Percentiles rank a stretch among this genome's conserved stretches.
Evolutionary conservation across 1,284 basidiomycete genomes (phyloP).

Genomic region (Ganoderma resinaceum): DNA sequence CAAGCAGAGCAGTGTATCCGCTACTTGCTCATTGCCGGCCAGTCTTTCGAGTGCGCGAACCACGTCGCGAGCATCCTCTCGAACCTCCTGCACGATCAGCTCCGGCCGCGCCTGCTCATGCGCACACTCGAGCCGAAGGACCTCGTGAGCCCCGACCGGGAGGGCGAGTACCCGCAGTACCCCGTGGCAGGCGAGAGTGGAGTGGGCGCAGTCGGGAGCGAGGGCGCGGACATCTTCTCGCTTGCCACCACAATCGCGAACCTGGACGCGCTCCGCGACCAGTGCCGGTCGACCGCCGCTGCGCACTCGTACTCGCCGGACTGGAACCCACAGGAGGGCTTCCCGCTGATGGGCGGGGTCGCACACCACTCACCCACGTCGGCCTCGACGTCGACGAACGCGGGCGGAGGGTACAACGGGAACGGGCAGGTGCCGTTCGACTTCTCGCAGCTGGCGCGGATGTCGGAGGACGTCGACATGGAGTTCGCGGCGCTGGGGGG

Average conservation of each 20-base stretch:
- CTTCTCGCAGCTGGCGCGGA: slow-evolving; percentile 10
- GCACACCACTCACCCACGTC: not conserved
- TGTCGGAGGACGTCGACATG: slow-evolving; percentile 33
- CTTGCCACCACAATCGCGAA: slow-evolving; percentile 27
- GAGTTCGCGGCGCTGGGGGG: slow-evolving; percentile 32
- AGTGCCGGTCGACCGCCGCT: slow-evolving; percentile 25
- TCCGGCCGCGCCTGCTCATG: slow-evolving; percentile 39
- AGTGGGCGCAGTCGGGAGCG: slow-evolving; percentile 11
- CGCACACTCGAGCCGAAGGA: slow-evolving; percentile 37
- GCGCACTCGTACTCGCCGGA: slow-evolving; percentile 21
- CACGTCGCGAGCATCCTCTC: slow-evolving; percentile 53
- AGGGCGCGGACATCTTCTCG: slow-evolving; percentile 25
- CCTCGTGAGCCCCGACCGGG: slow-evolving; percentile 23
- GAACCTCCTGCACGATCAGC: slow-evolving; percentile 42
- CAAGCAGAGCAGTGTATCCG: slow-evolving; percentile 54
- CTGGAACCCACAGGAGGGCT: slow-evolving; percentile 21
- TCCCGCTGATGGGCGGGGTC: slow-evolving; percentile 11
- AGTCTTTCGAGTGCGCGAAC: slow-evolving; percentile 58
- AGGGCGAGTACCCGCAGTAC: slow-evolving; percentile 6
- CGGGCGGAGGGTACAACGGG: slow-evolving; percentile 11
- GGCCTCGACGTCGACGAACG: not conserved
- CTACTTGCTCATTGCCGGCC: slow-evolving; percentile 57
- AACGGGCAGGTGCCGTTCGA: not conserved
- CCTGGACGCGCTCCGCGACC: slow-evolving; percentile 30
- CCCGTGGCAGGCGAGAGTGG: slow-evolving; percentile 9